These are phyloP conservation scores for Akanthomyces lecanii DNA, from an alignment of 2,329 filamentous ascomycete genomes.

Conservation along the genomic window DNA sequence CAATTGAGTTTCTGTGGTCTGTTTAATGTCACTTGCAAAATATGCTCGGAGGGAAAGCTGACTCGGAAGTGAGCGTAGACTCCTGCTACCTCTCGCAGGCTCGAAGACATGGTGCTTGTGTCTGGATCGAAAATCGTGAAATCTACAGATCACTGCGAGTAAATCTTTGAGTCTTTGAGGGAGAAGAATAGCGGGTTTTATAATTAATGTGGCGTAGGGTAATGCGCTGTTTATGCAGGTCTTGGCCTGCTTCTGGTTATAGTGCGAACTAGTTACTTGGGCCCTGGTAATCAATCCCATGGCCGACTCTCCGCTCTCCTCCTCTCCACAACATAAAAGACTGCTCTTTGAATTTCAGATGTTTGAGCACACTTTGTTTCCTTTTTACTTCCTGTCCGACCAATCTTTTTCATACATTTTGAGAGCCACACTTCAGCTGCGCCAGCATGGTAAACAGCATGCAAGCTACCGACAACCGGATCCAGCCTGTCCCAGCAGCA, in stretches of 20 bases:
- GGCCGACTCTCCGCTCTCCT: background rate
- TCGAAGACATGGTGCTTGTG: background rate
- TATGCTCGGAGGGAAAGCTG: background rate
- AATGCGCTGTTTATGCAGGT: background rate
- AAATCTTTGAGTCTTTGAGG: background rate
- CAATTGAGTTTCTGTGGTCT: conserved; percentile 2
- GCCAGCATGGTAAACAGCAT: background rate
- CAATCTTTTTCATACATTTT: no score
- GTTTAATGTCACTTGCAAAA: background rate
- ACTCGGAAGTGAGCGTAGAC: conserved; percentile 1
- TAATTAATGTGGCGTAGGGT: background rate
- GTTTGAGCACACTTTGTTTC: background rate
- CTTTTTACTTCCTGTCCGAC: no score
- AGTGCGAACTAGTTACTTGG: background rate
- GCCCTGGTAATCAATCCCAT: background rate
- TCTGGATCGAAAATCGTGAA: background rate
- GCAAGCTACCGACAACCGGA: background rate
- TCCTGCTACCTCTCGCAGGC: background rate
- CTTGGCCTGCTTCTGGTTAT: background rate
- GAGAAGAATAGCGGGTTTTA: background rate
- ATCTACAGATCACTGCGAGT: background rate
- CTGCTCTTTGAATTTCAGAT: background rate
- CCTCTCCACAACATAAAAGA: background rate
- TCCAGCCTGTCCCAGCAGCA: conserved; percentile 20
- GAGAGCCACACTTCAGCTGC: background rate